Base-by-base conservation (phyloP, 2,329 filamentous ascomycete genomes). In the Ophiostoma ulmi region DNA sequence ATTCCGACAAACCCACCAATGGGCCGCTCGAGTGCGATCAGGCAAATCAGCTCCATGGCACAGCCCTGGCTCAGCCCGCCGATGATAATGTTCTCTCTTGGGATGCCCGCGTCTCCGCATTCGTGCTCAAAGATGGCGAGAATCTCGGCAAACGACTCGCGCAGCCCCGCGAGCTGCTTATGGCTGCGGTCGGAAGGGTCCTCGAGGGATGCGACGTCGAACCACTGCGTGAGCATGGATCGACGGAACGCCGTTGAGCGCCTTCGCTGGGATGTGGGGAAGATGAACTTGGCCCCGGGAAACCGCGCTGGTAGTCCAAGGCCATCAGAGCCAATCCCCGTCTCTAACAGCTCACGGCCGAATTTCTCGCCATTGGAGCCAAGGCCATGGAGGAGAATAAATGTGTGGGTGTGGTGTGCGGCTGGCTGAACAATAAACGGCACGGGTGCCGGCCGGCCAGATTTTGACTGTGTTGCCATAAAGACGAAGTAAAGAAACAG, bases 151-250 rank as follows among this genome's bases (percentile, higher is more conserved):
- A 74, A 77, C 0, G 81, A 83, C 72, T 85, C 80, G 5, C 75
- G 75, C 1, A 86, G 76, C 0, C 84, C 84, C 3, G 80, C 75
- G 0, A 82, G 64, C 75, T 86, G 83, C 11, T 80, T 73, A 5
- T 85, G 77, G 64, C 78, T 77, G 55, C 80, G 78, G n/a, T 80
- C 75, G 0, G 77, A 77, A 0, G 80, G 83, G 52, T 83, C 77
- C 0, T 78, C 73, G 0, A 84, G 75, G 1, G 78, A 79, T 22
- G 79, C 81, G 11, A 81, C 79, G 73, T 87, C 81, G 72, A 85
- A 86, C 84, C 85, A 87, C 74, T 85, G 82, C 10, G 82, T 81
- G 52, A 85, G 79, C 13, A 78, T 76, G 0, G 79, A 77, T 2
- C 80, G 79, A 7, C 82, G 80, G 63, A 84, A 81, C 3, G 79